These are phyloP conservation scores for Colletotrichum acutatum DNA, from an alignment of 2,329 filamentous ascomycete genomes.

Conservation along the genomic window DNA sequence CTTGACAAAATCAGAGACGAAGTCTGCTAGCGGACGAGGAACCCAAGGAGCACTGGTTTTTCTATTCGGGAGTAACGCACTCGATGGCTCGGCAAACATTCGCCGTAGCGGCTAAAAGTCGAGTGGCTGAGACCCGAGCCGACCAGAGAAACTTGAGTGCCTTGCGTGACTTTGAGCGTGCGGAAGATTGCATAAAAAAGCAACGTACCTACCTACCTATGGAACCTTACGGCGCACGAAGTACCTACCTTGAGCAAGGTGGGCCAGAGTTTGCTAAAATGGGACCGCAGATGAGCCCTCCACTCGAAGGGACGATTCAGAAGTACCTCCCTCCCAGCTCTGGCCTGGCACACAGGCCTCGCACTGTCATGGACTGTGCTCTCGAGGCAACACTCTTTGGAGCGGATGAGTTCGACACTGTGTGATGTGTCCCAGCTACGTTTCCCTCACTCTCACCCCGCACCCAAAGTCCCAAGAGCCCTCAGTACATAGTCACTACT, in stretches of 20 bases:
- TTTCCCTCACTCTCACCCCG: neutral
- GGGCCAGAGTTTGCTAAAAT: neutral
- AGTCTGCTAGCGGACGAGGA: no score
- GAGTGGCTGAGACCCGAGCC: neutral
- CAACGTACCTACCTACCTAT: no score
- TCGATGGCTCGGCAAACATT: neutral
- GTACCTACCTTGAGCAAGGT: no score
- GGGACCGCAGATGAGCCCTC: neutral
- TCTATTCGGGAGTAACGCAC: neutral
- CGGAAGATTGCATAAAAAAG: neutral
- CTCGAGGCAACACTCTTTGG: no score
- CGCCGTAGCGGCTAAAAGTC: conserved; percentile 6
- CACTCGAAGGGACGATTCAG: neutral
- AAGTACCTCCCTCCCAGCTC: no score
- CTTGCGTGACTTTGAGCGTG: neutral
- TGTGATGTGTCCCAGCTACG: neutral
- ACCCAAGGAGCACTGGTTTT: no score
- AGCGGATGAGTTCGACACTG: neutral
- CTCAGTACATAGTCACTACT: no score
- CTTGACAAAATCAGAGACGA: no score
- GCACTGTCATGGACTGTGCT: no score
- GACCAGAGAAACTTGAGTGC: neutral
- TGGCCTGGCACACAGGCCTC: no score
- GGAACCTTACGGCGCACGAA: no score
- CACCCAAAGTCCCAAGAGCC: neutral